phyloP scores from a whole-genome alignment of 1,284 basidiomycete species.

The Naganishia cerealis region DNA sequence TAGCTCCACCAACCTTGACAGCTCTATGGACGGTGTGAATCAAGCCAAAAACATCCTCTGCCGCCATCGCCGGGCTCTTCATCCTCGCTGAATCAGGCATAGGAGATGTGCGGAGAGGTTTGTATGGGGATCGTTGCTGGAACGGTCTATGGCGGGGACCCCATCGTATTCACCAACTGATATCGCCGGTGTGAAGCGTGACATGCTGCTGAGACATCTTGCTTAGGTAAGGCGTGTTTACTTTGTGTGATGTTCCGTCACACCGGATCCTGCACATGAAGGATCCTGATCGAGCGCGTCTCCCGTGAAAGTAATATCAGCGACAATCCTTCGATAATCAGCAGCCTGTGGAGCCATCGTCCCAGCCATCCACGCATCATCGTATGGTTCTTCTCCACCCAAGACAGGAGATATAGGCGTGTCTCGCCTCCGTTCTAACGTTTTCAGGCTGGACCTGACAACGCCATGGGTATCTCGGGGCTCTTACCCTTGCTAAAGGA shows the following conservation, averaged over 20 bases:
- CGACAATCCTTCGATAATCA: no score
- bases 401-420: background rate
- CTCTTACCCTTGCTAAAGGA: conserved; percentile 88
- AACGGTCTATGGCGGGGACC: background rate
- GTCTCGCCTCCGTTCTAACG: background rate
- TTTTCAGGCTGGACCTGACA: background rate
- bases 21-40: conserved; percentile 47
- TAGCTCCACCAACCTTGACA: conserved; percentile 14
- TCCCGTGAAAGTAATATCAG: background rate
- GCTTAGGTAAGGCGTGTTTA: conserved; percentile 4
- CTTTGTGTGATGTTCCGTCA: background rate
- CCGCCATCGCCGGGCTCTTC: background rate
- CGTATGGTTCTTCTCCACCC: background rate
- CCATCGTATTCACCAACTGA: no score
- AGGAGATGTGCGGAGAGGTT: background rate
- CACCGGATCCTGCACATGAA: background rate
- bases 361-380: background rate
- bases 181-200: background rate
- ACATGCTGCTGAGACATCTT: background rate
- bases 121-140: no score
- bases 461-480: conserved; percentile 85
- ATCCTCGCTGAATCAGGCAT: background rate
- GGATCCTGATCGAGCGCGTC: background rate
- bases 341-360: no score
- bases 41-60: conserved; percentile 41